phyloP scores from a whole-genome alignment of 1,284 basidiomycete genomes.

The Pisolithus thermaeus region DNA sequence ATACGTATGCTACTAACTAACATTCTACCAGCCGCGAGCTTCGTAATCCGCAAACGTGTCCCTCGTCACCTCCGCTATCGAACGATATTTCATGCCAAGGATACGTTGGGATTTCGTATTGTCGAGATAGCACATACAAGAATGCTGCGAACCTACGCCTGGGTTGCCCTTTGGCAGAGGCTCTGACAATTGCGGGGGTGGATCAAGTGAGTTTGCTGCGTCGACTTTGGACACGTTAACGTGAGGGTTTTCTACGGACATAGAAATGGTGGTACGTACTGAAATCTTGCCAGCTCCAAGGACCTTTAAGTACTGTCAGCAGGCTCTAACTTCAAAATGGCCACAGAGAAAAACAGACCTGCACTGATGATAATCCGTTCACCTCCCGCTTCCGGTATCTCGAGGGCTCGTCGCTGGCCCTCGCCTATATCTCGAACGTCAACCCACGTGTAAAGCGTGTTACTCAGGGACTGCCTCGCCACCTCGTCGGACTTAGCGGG shows the following conservation, averaged over 20 bases:
- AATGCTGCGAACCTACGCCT: constrained; percentile 30
- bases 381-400: constrained; percentile 49
- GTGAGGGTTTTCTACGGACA: not conserved
- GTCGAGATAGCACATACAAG: constrained; percentile 25
- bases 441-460: constrained; percentile 37
- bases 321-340: not conserved
- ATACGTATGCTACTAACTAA: not conserved
- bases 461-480: constrained; percentile 19
- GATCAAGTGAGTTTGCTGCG: constrained; percentile 21
- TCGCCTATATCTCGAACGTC: constrained; percentile 61
- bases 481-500: constrained; percentile 7
- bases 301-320: constrained; percentile 8
- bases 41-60: constrained; percentile 40
- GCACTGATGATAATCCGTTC: constrained; percentile 50
- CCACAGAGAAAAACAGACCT: constrained; percentile 21
- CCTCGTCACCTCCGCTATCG: constrained; percentile 36
- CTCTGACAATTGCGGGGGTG: constrained; percentile 16
- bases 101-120: constrained; percentile 36
- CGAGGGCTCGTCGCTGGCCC: constrained; percentile 51
- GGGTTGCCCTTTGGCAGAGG: constrained; percentile 24
- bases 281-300: constrained; percentile 28
- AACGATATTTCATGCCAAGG: constrained; percentile 42
- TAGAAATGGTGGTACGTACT: constrained; percentile 11
- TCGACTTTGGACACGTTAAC: constrained; percentile 15
- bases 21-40: constrained; percentile 29